Evolutionary conservation across 2,329 filamentous ascomycete species (phyloP), one percentile per base, ranked within the genome.

Genomic region (Aspergillus sp.): DNA sequence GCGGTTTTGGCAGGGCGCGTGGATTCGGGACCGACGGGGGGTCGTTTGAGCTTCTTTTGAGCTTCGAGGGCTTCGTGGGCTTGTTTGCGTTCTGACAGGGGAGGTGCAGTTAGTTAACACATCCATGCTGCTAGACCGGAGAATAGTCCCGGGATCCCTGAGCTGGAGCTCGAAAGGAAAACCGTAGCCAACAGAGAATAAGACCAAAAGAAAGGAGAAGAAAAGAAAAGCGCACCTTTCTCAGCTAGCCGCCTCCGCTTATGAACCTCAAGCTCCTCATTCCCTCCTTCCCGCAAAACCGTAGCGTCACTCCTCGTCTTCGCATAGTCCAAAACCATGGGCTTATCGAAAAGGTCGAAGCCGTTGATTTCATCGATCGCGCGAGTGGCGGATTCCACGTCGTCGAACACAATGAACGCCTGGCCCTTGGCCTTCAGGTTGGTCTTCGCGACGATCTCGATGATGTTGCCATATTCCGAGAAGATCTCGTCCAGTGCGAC

Each of bases 401-500:
- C 85, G 68, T 96, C 92, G 74, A 92, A 98, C 50, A 98, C 92
- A 53, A 99, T 80, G 73, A 99, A 99, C 0, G 95, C 95, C 78
- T 99, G 95, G 12, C 95, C 95, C 75, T 96, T 97, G 49, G 92
- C 91, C 74, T 91, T 93, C 31, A 98, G 78, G 75, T 96, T 97
- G 64, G 86, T 91, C 81, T 96, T 96, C 49, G 91, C 91, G 60
- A 96, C 85, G 54, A 96, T 86, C 63, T 96, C 92, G 67, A 96
- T 79, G 62, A 96, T 86, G 58, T 82, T 88, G 64, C 95, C 95
- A 77, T 95, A 97, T 76, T 96, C 91, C 63, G 87, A 87, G 79
- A 98, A 98, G 70, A 98, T 84, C 63, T 88, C 87, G 22, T 78
- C 80, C 16, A 99, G 83, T 0, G 90, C 85, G 65, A 89, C 85